A percentile compares a stretch with the other conserved stretches of the same genome.
Evolutionary conservation across 1,139 yeast species (phyloP).

Genomic region (Magnusiomyces clavatus): DNA sequence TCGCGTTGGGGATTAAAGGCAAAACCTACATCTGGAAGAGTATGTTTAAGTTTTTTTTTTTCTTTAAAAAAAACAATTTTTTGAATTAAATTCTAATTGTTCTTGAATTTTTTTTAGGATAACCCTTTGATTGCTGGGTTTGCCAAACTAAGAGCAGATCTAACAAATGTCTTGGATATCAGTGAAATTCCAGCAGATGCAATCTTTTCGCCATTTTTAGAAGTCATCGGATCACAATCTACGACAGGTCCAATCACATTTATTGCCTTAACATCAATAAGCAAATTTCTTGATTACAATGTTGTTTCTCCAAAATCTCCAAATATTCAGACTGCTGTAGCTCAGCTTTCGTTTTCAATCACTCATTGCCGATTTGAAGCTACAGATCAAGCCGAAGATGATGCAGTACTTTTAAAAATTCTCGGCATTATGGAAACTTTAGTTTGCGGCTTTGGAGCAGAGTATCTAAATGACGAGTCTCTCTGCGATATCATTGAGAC

Average conservation of each 20-base stretch:
- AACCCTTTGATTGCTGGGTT: constrained; percentile 76
- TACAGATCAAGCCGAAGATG: constrained; percentile 88
- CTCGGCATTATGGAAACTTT: constrained; percentile 65
- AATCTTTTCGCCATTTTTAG: constrained; percentile 74
- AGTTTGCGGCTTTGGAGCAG: constrained; percentile 55
- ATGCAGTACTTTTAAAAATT: constrained; percentile 79
- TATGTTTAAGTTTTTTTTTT: background rate
- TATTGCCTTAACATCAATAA: constrained; percentile 67
- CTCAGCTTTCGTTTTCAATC: constrained; percentile 63
- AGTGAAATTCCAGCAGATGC: constrained; percentile 62
- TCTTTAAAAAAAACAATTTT: background rate
- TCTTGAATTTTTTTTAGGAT: constrained; percentile 24
- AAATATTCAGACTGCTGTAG: constrained; percentile 43
- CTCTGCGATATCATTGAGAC: constrained; percentile 88
- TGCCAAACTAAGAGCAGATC: constrained; percentile 64
- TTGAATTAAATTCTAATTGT: background rate
- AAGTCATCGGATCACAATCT: constrained; percentile 77
- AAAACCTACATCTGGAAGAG: background rate
- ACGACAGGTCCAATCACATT: constrained; percentile 85
- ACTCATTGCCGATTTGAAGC: constrained; percentile 96
- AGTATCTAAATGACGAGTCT: constrained; percentile 65
- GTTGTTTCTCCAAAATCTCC: constrained; percentile 41
- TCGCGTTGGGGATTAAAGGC: constrained; percentile 22
- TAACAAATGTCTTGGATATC: constrained; percentile 49
- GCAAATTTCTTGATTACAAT: constrained; percentile 60